Conservation (phyloP, 2,329 filamentous ascomycete species). For the Aspergillus sclerotialis region DNA sequence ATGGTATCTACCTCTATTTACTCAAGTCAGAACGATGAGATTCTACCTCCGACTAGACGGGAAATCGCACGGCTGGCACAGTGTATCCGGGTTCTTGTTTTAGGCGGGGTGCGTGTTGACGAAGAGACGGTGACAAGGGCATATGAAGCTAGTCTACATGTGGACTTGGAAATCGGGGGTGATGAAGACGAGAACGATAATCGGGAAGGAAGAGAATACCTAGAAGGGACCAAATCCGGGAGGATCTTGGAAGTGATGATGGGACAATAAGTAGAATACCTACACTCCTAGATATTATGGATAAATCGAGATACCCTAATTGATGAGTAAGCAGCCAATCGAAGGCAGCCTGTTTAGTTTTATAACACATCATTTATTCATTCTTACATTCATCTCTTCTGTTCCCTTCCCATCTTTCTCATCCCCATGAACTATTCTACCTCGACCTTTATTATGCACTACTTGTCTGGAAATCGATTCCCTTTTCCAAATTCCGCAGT, state of each 20-base stretch:
- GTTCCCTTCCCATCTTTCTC: slow-evolving; percentile 1
- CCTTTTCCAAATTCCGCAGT: background rate
- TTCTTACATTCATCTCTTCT: background rate
- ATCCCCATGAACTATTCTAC: background rate
- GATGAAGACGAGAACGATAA: slow-evolving; percentile 29
- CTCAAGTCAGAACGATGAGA: slow-evolving; percentile 87
- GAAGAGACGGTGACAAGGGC: slow-evolving; percentile 79
- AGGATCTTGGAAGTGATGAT: slow-evolving; percentile 29
- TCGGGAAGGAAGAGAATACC: slow-evolving; percentile 34
- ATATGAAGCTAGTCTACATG: slow-evolving; percentile 74
- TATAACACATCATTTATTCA: too few species aligned
- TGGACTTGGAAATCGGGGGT: slow-evolving; percentile 42
- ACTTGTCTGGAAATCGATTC: slow-evolving; percentile 2
- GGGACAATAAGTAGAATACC: slow-evolving; percentile 8
- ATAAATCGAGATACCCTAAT: slow-evolving; percentile 8
- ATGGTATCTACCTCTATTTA: slow-evolving; percentile 79
- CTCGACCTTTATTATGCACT: background rate
- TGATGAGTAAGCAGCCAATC: background rate
- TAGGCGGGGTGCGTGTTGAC: slow-evolving; percentile 76
- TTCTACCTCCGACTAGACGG: slow-evolving; percentile 66
- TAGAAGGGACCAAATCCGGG: slow-evolving; percentile 33
- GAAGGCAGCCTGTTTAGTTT: too few species aligned
- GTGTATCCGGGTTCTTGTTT: slow-evolving; percentile 74
- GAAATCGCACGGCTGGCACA: slow-evolving; percentile 82
- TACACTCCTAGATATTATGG: too few species aligned